These are phyloP conservation scores for Penicillium corylophilum DNA, from an alignment of 2,329 filamentous ascomycete species.

Conservation along the genomic window DNA sequence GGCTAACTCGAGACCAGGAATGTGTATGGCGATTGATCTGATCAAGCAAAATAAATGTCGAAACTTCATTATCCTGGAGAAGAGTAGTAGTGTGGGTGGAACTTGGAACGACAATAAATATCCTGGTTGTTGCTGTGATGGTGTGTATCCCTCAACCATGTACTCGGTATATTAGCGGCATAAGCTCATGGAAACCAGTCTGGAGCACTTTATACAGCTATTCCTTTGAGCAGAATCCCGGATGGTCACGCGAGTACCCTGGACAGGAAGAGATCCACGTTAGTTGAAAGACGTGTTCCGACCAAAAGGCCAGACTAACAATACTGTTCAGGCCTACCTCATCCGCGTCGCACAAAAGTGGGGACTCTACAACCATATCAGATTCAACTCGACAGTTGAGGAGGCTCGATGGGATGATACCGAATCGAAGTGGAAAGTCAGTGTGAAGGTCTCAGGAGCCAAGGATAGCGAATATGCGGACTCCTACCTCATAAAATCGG, in stretches of 20 bases:
- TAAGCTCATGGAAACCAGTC: constrained; percentile 31
- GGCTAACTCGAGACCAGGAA: constrained; percentile 33
- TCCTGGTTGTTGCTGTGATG: constrained; percentile 56
- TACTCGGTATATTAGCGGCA: neutral
- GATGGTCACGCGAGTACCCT: constrained; percentile 59
- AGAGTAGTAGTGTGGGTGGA: constrained; percentile 20
- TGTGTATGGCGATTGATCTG: constrained; percentile 59
- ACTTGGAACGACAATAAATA: constrained; percentile 52
- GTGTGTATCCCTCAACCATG: constrained; percentile 27
- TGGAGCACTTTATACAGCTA: constrained; percentile 59
- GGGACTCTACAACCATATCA: constrained; percentile 56
- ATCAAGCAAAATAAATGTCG: constrained; percentile 38
- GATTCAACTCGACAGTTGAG: constrained; percentile 57
- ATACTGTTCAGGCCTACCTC: constrained; percentile 47
- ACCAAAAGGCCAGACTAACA: neutral
- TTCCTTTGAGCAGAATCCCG: constrained; percentile 60
- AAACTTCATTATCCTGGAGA: constrained; percentile 24
- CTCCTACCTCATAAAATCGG: constrained; percentile 54
- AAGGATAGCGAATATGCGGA: constrained; percentile 57
- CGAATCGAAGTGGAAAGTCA: constrained; percentile 52
- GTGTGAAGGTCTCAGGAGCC: constrained; percentile 49
- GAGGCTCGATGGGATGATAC: constrained; percentile 56
- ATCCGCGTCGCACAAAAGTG: constrained; percentile 54
- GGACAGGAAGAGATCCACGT: constrained; percentile 61
- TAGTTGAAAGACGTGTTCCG: constrained; percentile 1